Evolutionary conservation across 176 grass and related monocot genomes (phyloP), one percentile per base, ranked within the genome.

Genomic region (Eleusine indica): DNA sequence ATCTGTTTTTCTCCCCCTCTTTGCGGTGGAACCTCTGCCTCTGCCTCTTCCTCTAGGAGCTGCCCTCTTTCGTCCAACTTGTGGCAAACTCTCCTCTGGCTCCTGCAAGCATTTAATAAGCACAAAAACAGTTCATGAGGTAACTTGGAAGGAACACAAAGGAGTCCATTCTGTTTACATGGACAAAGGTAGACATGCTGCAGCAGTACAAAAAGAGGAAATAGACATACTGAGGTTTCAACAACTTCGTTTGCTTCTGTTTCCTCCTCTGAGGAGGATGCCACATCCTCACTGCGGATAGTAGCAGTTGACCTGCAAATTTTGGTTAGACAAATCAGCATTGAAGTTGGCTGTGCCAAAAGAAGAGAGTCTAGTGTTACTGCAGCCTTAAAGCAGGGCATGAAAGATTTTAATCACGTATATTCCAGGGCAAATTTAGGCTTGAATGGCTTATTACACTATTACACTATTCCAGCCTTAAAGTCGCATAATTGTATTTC

Each of bases 1-100:
- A 84, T 95, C 96, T 61, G 89, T 40, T 86, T 95, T 93, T 63
- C 87, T 88, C 12, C 96, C 93, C 83, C 91, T 95, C 86, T 98
- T 98, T 4, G 92, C 80, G 49, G 80, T 85, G 52, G 88, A 78
- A 37, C 93, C 92, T 82, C 87, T 67, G 16, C 79, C 82, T 54
- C 90, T 90, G 3, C 90, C 90, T 80, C 90, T 92, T 1, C 77
- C 92, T 78, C 87, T 86, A 66, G 95, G 89, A 82, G 88, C 88
- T 75, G 79, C 80, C 78, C 93, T 95, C 75, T 98, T 98, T 60
- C 78, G 85, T 17, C 96, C 89, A 80, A 46, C 93, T 53, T 68
- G 87, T 32, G 61, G 82, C 40, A 79, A 73, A 82, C 44, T 95
- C 66, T 93, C 91, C 77, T 93, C 96, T 3, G 91, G 87, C 74